Conservation (phyloP, 129 eudicot genomes). For the Oenanthe sinensis region DNA sequence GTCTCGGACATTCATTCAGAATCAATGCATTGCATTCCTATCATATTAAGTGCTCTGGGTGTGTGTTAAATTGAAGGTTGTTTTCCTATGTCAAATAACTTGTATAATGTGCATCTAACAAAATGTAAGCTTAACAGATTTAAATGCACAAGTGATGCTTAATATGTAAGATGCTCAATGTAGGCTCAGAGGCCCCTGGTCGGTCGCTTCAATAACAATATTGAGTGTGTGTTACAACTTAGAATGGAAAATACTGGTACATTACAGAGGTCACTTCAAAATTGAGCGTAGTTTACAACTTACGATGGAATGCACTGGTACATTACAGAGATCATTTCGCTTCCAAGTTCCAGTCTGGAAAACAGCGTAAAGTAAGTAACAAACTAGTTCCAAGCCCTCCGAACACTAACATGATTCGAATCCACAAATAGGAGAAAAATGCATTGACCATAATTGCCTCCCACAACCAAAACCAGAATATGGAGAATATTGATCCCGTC, state of each 20-base stretch:
- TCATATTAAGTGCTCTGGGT: background rate
- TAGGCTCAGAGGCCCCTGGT: background rate
- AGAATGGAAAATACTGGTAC: background rate
- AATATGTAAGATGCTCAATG: background rate
- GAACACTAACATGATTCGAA: slow-evolving; percentile 23
- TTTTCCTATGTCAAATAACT: background rate
- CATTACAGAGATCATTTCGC: background rate
- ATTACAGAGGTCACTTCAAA: background rate
- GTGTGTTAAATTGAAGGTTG: background rate
- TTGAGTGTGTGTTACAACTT: background rate
- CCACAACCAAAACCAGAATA: slow-evolving; percentile 81
- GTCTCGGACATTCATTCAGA: slow-evolving; percentile 26
- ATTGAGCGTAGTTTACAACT: too few species aligned
- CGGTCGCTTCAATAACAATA: background rate
- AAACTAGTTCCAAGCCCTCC: slow-evolving; percentile 30
- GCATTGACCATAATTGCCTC: slow-evolving; percentile 32
- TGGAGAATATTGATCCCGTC: slow-evolving; percentile 44
- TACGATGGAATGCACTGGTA: background rate
- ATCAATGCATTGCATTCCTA: background rate
- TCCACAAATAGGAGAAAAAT: slow-evolving; percentile 43
- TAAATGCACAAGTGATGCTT: background rate
- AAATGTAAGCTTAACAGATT: background rate
- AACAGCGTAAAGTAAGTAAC: slow-evolving; percentile 23
- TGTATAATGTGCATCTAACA: background rate
- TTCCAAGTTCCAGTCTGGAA: slow-evolving; percentile 8